phyloP scores from a whole-genome alignment of 768 basidiomycete species.

The Chalciporus piperatus region DNA sequence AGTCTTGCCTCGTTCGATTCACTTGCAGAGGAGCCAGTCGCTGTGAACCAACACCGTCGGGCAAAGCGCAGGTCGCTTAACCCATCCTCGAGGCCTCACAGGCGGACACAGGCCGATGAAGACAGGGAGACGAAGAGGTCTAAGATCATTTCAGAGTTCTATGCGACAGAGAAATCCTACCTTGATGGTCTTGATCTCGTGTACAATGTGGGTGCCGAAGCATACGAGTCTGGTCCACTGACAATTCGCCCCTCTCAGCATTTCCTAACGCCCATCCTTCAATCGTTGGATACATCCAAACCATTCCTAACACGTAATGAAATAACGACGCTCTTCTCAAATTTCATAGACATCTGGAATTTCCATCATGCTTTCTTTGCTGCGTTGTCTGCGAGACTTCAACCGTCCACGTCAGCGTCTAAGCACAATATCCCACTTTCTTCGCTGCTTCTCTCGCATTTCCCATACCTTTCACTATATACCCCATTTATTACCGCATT shows the following conservation, averaged over 20 bases:
- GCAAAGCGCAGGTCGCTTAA: conserved; percentile 35
- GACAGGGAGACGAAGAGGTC: conserved; percentile 53
- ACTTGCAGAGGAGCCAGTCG: conserved; percentile 47
- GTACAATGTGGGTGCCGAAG: conserved; percentile 56
- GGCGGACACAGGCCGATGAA: conserved; percentile 43
- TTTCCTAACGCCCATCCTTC: conserved; percentile 78
- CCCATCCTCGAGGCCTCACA: conserved; percentile 19
- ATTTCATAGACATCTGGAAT: conserved; percentile 92
- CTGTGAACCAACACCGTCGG: conserved; percentile 29
- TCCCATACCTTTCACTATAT: conserved; percentile 86
- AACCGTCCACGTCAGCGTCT: conserved; percentile 16
- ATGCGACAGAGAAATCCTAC: conserved; percentile 78
- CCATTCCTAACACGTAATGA: conserved; percentile 68
- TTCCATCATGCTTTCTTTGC: conserved; percentile 73
- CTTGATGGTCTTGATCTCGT: conserved; percentile 80
- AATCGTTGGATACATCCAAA: conserved; percentile 63
- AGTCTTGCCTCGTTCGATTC: conserved; percentile 77
- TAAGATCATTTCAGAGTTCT: conserved; percentile 77
- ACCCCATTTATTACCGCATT: conserved; percentile 83
- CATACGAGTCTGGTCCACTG: not conserved
- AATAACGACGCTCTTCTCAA: conserved; percentile 76
- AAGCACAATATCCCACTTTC: conserved; percentile 45
- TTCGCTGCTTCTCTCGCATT: conserved; percentile 69
- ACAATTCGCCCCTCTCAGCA: conserved; percentile 45
- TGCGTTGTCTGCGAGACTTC: conserved; percentile 48